Base-by-base conservation (phyloP, 2,329 filamentous ascomycete genomes). In the Venturiaceae sp. region DNA sequence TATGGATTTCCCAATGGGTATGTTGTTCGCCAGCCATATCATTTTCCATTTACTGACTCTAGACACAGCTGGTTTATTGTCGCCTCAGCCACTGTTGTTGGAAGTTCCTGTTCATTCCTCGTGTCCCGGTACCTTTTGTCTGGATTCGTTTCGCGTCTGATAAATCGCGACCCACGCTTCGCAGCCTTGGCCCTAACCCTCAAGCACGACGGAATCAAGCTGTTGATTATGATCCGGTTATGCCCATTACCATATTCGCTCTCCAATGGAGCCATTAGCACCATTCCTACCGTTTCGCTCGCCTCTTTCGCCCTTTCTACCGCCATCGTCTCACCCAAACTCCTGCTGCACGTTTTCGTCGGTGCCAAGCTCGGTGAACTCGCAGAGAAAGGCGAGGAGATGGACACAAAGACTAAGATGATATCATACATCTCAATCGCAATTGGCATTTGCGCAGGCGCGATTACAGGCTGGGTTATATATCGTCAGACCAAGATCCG, bases 161-260 rank as follows among this genome's bases (percentile, higher is more conserved):
- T 96, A 54, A 88, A 89, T 59, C 80, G 81, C 63, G 92, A 99
- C 74, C 86, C 84, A 69, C 83, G 92, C 56, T 99, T 99, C 70
- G 84, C 94, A 9, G 94, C 94, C 4, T 80, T 99, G 28, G 83
- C 88, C 23, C 81, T 96, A 66, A 94, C 94, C 7, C 78, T 99
- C 62, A 90, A 95, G 63, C 86, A 89, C 67, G 94, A 99, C 67
- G 94, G 94, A 0, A 73, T 99, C 55, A 88, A 90, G 66, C 84
- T 97, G 57, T 80, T 99, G 50, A 86, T 90, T 62, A 95, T 94
- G 81, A 94, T 99, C 65, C 83, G 94, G 32, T 81, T 97, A 63
- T 97, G 92, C 67, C 94, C 94, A 1, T 71, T 99, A 61, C 94
- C 94, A 14, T 99, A 95, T 71, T 94, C 88, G 56, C 77, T 97